Evolutionary conservation across 1,284 basidiomycete species (phyloP).

Genomic region (Fomitopsis pinicola): DNA sequence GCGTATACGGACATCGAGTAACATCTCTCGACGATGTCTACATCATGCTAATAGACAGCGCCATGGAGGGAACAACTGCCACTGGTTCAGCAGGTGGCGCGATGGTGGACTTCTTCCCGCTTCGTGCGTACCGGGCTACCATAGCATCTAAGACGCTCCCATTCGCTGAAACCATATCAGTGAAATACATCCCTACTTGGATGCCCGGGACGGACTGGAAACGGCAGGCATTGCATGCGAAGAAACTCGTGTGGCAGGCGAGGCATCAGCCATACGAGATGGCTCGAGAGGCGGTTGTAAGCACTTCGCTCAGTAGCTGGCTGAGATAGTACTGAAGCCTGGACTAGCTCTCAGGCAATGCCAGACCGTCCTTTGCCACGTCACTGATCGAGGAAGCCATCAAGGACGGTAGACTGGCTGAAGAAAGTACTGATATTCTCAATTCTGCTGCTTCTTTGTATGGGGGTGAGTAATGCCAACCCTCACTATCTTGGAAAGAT

Average conservation of each 20-base stretch:
- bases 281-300: not conserved
- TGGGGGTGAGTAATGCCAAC: conserved; percentile 10
- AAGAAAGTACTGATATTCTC: not conserved
- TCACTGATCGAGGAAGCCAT: too few species aligned
- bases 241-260: not conserved
- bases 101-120: not conserved
- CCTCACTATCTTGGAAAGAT: not conserved
- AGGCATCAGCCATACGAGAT: not conserved
- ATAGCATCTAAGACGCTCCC: too few species aligned
- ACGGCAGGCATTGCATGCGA: not conserved
- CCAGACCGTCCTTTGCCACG: too few species aligned
- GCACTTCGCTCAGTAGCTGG: not conserved
- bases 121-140: not conserved
- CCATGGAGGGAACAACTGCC: not conserved
- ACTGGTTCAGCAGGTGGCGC: not conserved
- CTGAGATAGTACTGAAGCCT: not conserved
- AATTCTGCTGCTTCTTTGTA: conserved; percentile 14
- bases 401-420: too few species aligned
- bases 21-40: not conserved
- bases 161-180: not conserved
- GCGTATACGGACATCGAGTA: not conserved
- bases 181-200: not conserved
- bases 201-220: not conserved
- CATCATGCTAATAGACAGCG: not conserved
- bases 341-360: too few species aligned